A percentile compares a stretch with the other conserved stretches of the same genome.
Conservation (phyloP, 768 basidiomycete species). For the Kwoniella europaea region DNA sequence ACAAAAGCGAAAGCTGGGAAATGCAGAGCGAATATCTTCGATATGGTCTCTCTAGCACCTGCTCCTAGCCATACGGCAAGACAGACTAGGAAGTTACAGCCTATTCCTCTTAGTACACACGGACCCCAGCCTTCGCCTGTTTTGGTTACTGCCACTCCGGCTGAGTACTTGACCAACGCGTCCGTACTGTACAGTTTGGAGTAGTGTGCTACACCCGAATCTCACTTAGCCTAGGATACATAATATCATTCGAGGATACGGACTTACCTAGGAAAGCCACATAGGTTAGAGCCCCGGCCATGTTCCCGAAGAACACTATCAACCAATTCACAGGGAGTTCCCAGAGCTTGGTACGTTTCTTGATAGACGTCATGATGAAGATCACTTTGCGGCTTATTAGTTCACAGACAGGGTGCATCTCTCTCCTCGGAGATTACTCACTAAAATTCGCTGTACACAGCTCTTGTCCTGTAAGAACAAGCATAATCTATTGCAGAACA, state of each 20-base stretch:
- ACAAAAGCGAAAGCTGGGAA: constrained; percentile 36
- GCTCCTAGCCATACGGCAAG: constrained; percentile 32
- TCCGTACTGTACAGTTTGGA: constrained; percentile 26
- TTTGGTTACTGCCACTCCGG: constrained; percentile 25
- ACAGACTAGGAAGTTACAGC: constrained; percentile 36
- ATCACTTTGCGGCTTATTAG: constrained; percentile 14
- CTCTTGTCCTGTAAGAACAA: constrained; percentile 36
- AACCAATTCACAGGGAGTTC: constrained; percentile 32
- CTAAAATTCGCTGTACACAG: constrained; percentile 36
- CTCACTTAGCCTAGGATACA: neutral
- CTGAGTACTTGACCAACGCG: constrained; percentile 25
- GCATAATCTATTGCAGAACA: constrained; percentile 20
- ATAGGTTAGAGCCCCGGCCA: constrained; percentile 27
- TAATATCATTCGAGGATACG: neutral
- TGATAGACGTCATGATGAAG: constrained; percentile 31
- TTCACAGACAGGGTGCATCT: too few relatives aligned
- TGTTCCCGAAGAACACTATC: constrained; percentile 35
- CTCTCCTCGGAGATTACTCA: neutral
- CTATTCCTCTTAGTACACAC: constrained; percentile 30
- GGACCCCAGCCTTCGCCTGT: constrained; percentile 24
- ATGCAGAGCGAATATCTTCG: constrained; percentile 34
- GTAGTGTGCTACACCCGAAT: constrained; percentile 16
- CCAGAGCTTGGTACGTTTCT: constrained; percentile 30
- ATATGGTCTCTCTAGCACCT: constrained; percentile 31
- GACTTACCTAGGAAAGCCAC: constrained; percentile 30